phyloP scores from a whole-genome alignment of 164 flowering plant genomes.

The Saururus chinensis region DNA sequence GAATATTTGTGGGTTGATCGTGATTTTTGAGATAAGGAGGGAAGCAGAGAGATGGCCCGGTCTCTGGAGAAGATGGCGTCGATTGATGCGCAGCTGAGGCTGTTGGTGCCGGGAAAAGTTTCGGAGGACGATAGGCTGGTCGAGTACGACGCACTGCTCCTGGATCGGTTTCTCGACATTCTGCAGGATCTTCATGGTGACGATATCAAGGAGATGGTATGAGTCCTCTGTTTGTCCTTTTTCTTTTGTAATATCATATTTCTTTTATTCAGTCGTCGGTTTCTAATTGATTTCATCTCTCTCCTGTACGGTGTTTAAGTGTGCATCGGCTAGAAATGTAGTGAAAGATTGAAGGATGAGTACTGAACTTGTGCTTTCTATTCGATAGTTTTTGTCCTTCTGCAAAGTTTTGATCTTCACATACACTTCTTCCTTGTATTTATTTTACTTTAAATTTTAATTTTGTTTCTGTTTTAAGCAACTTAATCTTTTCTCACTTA shows the following conservation, averaged over 20 bases:
- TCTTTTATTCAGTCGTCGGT: no score
- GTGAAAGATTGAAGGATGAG: no score
- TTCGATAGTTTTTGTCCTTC: no score
- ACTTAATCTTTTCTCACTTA: not conserved
- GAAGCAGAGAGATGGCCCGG: not conserved
- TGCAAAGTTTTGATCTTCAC: no score
- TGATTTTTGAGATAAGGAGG: not conserved
- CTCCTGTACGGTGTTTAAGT: no score
- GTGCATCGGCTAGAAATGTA: no score
- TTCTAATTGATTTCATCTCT: no score
- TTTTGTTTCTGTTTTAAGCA: not conserved
- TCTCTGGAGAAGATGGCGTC: constrained; percentile 70
- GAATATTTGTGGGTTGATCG: no score
- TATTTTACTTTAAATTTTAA: no score
- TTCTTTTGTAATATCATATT: not conserved
- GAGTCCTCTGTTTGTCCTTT: not conserved
- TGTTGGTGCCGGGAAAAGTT: constrained; percentile 66
- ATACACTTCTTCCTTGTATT: no score
- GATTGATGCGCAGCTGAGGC: constrained; percentile 85
- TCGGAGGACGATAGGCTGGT: constrained; percentile 87
- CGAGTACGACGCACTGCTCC: constrained; percentile 83
- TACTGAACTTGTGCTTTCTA: no score
- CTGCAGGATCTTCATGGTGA: constrained; percentile 90
- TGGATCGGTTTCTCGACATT: constrained; percentile 92
- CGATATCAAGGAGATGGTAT: constrained; percentile 79